Conservation (phyloP, 2,329 filamentous ascomycete genomes). For the Xylariales sp. region DNA sequence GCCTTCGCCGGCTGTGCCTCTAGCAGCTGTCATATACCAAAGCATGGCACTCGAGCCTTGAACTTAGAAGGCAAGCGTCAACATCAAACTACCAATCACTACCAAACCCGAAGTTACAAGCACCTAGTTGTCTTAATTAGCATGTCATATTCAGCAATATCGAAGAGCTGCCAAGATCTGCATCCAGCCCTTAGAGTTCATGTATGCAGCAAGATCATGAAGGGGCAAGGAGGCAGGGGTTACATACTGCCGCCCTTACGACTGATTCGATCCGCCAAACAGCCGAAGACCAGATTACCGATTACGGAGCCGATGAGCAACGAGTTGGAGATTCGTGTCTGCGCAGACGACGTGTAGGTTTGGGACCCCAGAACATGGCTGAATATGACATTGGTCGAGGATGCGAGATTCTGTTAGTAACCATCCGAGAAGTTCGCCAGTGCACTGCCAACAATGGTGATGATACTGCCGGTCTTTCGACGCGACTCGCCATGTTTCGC, state of each 20-base stretch:
- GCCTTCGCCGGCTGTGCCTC: conserved; percentile 31
- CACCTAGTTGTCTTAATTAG: conserved; percentile 11
- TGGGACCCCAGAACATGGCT: conserved; percentile 21
- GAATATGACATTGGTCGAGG: conserved; percentile 28
- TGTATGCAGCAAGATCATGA: neutral
- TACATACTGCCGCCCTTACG: conserved; percentile 22
- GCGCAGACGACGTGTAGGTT: conserved; percentile 23
- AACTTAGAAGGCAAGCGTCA: conserved; percentile 31
- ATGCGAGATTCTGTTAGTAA: conserved; percentile 27
- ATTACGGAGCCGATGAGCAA: conserved; percentile 27
- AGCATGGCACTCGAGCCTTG: conserved; percentile 24
- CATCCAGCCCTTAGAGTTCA: no score
- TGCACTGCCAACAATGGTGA: conserved; percentile 6
- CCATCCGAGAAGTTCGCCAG: conserved; percentile 28
- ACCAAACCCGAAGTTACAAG: conserved; percentile 26
- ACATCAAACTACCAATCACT: conserved; percentile 27
- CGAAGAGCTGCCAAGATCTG: no score
- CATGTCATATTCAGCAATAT: neutral
- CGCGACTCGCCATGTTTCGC: no score
- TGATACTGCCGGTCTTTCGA: conserved; percentile 4
- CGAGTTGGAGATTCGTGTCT: conserved; percentile 28
- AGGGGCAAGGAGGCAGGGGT: neutral
- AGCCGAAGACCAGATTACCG: conserved; percentile 28
- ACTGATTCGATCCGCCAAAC: conserved; percentile 25
- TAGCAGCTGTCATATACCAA: conserved; percentile 32